Conservation (phyloP, 805 yeast species). For the Barnettozyma vustinii region DNA sequence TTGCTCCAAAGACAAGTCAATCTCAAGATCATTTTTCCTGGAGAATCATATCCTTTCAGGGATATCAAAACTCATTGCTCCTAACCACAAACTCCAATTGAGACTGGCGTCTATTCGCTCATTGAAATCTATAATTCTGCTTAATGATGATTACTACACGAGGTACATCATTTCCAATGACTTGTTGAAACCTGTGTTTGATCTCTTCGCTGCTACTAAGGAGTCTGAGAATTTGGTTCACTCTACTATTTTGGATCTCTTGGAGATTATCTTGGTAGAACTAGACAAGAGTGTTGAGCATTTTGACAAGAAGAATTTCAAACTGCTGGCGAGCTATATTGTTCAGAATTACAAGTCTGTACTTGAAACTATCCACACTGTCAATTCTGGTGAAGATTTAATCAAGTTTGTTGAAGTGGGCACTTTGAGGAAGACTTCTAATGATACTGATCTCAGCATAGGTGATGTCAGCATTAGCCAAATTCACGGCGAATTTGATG, state of each 20-base stretch:
- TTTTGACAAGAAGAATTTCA: slow-evolving; percentile 19
- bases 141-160: slow-evolving; percentile 59
- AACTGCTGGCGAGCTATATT: slow-evolving; percentile 20
- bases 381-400: slow-evolving; percentile 20
- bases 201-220: slow-evolving; percentile 42
- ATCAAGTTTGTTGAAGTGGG: slow-evolving; percentile 18
- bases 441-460: slow-evolving; percentile 32
- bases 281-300: slow-evolving; percentile 15
- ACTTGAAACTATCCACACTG: slow-evolving; percentile 15
- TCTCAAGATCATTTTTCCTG: slow-evolving; percentile 58
- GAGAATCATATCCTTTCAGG: slow-evolving; percentile 55
- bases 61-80: slow-evolving; percentile 42
- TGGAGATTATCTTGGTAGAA: slow-evolving; percentile 38
- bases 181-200: slow-evolving; percentile 44
- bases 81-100: slow-evolving; percentile 39
- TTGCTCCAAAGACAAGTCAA: slow-evolving; percentile 48
- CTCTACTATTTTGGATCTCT: slow-evolving; percentile 70
- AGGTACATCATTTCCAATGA: slow-evolving; percentile 51
- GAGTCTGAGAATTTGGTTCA: slow-evolving; percentile 57
- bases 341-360: slow-evolving; percentile 25
- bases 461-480: slow-evolving; percentile 9
- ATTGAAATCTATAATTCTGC: slow-evolving; percentile 52
- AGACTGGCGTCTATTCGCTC: slow-evolving; percentile 67
- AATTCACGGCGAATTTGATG: slow-evolving; percentile 8
- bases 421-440: slow-evolving; percentile 19